phyloP scores from a whole-genome alignment of 2,329 filamentous ascomycete genomes.

The Aspergillus neoniger region DNA sequence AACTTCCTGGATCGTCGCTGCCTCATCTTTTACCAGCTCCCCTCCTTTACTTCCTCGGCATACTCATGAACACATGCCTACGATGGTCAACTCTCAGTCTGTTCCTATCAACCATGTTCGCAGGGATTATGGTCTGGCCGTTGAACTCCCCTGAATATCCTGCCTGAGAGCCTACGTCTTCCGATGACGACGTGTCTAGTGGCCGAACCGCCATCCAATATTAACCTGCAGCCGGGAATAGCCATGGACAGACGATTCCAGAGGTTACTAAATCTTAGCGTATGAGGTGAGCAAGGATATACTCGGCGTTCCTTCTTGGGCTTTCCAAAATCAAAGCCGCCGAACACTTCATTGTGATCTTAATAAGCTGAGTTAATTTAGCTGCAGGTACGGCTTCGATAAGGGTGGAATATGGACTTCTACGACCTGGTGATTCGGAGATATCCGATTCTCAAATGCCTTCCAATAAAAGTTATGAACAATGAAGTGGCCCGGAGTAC shows the following conservation, averaged over 20 bases:
- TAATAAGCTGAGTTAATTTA: not conserved
- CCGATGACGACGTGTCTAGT: not conserved
- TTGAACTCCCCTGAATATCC: not conserved
- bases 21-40: not conserved
- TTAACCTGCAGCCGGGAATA: constrained; percentile 1
- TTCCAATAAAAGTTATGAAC: not conserved
- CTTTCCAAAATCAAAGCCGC: not conserved
- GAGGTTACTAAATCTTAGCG: not conserved
- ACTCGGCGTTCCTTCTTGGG: not conserved
- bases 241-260: not conserved
- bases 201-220: not conserved
- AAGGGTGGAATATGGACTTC: not conserved
- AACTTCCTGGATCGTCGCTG: not conserved
- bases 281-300: not conserved
- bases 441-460: not conserved
- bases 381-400: constrained; percentile 4
- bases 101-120: not conserved
- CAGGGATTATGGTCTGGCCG: not conserved
- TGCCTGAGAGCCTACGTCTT: not conserved
- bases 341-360: not conserved
- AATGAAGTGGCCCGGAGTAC: not conserved
- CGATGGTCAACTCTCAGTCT: not conserved
- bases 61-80: not conserved
- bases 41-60: not conserved
- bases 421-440: constrained; percentile 1